Evolutionary conservation across 2,329 filamentous ascomycete species (phyloP), one percentile per base, ranked within the genome.

Genomic region (Intubia oerlemansii): DNA sequence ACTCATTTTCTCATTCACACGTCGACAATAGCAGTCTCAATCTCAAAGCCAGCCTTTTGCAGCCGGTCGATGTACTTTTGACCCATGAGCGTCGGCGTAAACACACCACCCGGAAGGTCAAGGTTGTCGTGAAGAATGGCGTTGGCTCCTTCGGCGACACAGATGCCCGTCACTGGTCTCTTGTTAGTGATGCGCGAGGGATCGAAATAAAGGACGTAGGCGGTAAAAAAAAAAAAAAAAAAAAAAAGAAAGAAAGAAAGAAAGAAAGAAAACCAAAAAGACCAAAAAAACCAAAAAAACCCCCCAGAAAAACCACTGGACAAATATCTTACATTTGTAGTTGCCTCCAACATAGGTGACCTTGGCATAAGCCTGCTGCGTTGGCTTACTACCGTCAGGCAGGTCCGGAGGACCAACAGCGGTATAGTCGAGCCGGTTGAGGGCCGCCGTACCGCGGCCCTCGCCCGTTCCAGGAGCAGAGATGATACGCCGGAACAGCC

Each of bases 51-150:
- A 22, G 54, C 59, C 19, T 57, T 54, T 20, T 62, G 52, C 23
- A 79, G 41, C 10, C 71, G 57, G 41, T 80, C 65, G 34, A 81
- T 53, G 41, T 66, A 75, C 8, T 57, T 51, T 38, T 73, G 66
- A 1, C 77, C 77, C 3, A 84, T 51, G 30, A 65, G 75, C 1
- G 76, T 72, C 1, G 77, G 69, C 2, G 78, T 84, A 36, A 77
- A 65, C 15, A 80, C 52, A 3, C 76, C 77, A 12, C 76, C 76
- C 2, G 56, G 56, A 10, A 79, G 50, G 20, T 57, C 47, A 10
- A 66, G 50, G 10, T 69, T 58, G 22, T 75, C 70, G 33, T 73
- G 56, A 11, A 81, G 50, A 18, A 84, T 52, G 0, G 68, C 67
- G 22, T 63, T 50, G 4, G 74, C 76, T 10, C 62, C 75, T 40